Evolutionary conservation across 805 yeast species (phyloP), one percentile per base, ranked within the genome.

Genomic region (Candida namnaoensis): DNA sequence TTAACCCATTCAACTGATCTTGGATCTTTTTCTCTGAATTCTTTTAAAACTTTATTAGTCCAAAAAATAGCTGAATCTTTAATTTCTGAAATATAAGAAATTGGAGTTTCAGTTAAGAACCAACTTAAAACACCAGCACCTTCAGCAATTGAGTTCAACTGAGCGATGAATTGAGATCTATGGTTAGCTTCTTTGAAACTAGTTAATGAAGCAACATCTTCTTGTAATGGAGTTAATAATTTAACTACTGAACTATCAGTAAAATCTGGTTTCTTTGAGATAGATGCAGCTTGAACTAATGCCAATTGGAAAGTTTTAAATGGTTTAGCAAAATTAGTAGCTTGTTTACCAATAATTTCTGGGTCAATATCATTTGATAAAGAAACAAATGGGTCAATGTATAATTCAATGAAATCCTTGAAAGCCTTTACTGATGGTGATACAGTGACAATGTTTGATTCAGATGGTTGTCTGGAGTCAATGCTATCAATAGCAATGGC

Each of bases 31-130:
- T 82, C 95, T 62, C 76, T 88, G 66, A 66, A 80, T 46, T 88
- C 96, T 63, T 90, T 90, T 59, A 90, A 64, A 36, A 91, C 82
- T 52, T 95, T 77, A 65, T 93, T 90, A 10, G 95, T 76, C 88
- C 97, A 93, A 65, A 93, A 93, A 60, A 83, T 91, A 32, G 96
- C 85, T 19, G 95, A 78, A 56, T 93, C 99, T 57, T 82, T 85
- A 64, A 80, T 85, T 49, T 90, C 96, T 4, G 83, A 76, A 43
- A 93, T 74, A 48, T 71, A 75, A 0, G 87, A 76, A 13, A 83
- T 76, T 1, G 97, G 96, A 5, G 87, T 78, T 4, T 72, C 76
- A 6, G 76, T 74, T 15, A 86, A 78, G 47, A 91, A 74, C 99
- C 99, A 93, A 24, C 95, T 95, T 41, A 90, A 69, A 7, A 85